phyloP scores from a whole-genome alignment of 257 asterid genomes.

The Ballota nigra region DNA sequence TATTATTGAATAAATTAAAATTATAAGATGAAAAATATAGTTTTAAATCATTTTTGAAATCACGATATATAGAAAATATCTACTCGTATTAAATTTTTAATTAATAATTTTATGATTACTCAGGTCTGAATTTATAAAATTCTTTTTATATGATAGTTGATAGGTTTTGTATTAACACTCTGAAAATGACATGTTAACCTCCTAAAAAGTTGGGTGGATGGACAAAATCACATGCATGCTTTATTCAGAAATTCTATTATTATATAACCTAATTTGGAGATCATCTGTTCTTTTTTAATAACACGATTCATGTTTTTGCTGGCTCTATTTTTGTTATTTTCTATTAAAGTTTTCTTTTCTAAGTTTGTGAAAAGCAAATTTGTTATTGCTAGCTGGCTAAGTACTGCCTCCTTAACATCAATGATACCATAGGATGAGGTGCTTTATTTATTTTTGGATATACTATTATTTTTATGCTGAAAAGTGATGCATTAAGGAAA shows the following conservation, averaged over 20 bases:
- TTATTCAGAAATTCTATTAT: not conserved
- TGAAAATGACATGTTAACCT: constrained; percentile 24
- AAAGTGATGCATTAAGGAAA: not conserved
- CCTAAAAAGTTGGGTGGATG: not conserved
- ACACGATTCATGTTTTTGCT: not conserved
- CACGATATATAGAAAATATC: too few species aligned
- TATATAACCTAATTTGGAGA: not conserved
- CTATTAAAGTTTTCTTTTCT: not conserved
- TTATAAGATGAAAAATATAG: too few species aligned
- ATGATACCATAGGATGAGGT: not conserved
- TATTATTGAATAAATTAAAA: too few species aligned
- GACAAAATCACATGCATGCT: constrained; percentile 8
- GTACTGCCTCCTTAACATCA: not conserved
- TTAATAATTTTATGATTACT: too few species aligned
- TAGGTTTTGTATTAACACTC: not conserved
- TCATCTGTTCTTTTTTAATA: not conserved
- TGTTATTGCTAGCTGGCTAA: constrained; percentile 11
- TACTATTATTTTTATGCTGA: not conserved
- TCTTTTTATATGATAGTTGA: not conserved
- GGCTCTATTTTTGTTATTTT: not conserved
- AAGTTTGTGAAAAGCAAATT: not conserved
- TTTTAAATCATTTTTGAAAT: too few species aligned
- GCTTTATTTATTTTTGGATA: not conserved
- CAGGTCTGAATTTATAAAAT: too few species aligned
- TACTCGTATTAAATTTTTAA: too few species aligned